Percentiles rank a stretch among this genome's conserved stretches.
phyloP scores from a whole-genome alignment of 139 green algal genomes.

The Chlamydomonas incerta region DNA sequence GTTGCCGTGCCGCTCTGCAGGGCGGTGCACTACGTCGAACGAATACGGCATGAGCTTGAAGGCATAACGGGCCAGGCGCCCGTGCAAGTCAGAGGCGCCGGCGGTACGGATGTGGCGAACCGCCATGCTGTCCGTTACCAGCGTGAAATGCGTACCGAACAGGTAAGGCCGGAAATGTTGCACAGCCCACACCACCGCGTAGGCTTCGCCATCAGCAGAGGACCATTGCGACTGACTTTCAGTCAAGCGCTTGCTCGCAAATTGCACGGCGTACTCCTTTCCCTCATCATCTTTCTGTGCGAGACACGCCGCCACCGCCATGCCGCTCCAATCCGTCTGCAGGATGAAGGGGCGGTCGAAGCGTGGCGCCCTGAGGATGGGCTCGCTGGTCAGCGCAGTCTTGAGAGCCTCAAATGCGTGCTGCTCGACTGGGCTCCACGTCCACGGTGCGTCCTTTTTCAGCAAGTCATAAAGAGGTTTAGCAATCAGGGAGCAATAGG shows the following conservation, averaged over 20 bases:
- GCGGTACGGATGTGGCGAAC: conserved; percentile 26
- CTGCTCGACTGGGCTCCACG: not conserved
- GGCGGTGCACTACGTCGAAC: conserved; percentile 23
- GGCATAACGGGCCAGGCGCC: conserved; percentile 37
- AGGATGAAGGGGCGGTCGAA: not conserved
- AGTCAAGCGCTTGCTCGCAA: not conserved
- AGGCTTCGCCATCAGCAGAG: conserved; percentile 35
- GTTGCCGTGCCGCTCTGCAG: conserved; percentile 1
- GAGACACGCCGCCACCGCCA: not conserved
- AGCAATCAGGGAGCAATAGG: not conserved
- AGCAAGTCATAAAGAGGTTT: not conserved
- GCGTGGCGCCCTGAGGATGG: not conserved
- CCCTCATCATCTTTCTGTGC: not conserved
- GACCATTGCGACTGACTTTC: conserved; percentile 1
- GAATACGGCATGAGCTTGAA: conserved; percentile 43
- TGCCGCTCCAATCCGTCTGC: not conserved
- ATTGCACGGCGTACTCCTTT: not conserved
- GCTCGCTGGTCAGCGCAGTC: not conserved
- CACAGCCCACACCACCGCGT: conserved; percentile 25
- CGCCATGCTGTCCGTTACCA: conserved; percentile 47
- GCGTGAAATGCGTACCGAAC: conserved; percentile 30
- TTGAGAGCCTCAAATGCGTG: not conserved
- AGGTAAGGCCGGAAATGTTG: conserved; percentile 45
- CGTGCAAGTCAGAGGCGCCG: not conserved
- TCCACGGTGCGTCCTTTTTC: not conserved